These are phyloP conservation scores for Ilyonectria mors-panacis DNA, from an alignment of 2,329 filamentous ascomycete genomes.

Conservation along the genomic window DNA sequence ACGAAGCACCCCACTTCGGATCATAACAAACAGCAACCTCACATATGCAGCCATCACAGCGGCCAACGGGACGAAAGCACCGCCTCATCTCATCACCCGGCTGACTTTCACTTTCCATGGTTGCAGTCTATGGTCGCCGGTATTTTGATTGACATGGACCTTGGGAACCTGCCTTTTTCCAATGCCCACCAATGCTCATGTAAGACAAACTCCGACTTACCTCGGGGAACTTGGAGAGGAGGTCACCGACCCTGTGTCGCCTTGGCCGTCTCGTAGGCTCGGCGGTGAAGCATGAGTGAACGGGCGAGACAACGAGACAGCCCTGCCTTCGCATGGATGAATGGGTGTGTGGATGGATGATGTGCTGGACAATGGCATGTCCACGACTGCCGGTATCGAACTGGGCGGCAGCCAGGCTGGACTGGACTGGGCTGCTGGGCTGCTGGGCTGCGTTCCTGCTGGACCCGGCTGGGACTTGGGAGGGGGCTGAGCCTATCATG, in stretches of 20 bases:
- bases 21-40: slow-evolving; percentile 13
- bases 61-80: slow-evolving; percentile 9
- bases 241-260: slow-evolving; percentile 10
- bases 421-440: slow-evolving; percentile 10
- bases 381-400: slow-evolving; percentile 24
- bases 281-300: slow-evolving; percentile 23
- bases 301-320: slow-evolving; percentile 17
- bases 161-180: background rate
- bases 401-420: slow-evolving; percentile 25
- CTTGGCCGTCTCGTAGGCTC: slow-evolving; percentile 17
- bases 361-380: slow-evolving; percentile 29
- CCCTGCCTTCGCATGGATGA: slow-evolving; percentile 19
- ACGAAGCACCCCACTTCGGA: slow-evolving; percentile 23
- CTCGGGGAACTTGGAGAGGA: slow-evolving; percentile 15
- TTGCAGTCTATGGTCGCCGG: background rate
- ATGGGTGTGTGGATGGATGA: slow-evolving; percentile 23
- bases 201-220: slow-evolving; percentile 13
- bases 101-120: background rate
- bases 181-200: background rate
- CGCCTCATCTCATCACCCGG: slow-evolving; percentile 18
- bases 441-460: slow-evolving; percentile 22
- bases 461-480: slow-evolving; percentile 25
- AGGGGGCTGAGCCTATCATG: slow-evolving; percentile 32
- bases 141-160: background rate
- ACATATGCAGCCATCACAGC: slow-evolving; percentile 20